Percentiles rank a stretch among this genome's conserved stretches.
These are phyloP conservation scores for Penicillium salamii DNA, from an alignment of 495 filamentous ascomycete species.

Conservation along the genomic window DNA sequence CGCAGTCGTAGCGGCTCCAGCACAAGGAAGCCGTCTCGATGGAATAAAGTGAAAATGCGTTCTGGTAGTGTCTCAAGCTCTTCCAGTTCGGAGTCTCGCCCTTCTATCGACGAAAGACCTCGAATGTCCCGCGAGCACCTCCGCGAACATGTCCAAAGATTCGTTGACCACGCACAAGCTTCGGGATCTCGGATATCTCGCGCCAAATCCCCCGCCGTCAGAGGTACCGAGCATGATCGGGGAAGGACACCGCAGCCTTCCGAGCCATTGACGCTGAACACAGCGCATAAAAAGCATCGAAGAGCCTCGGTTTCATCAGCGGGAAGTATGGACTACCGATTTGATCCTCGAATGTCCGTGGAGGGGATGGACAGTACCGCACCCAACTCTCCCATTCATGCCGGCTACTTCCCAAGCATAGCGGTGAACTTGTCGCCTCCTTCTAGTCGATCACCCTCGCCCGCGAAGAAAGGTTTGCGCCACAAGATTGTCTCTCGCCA, in stretches of 20 bases:
- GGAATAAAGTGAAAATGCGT: constrained; percentile 26
- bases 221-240: background rate
- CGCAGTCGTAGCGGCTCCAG: constrained; percentile 28
- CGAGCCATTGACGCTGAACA: constrained; percentile 7
- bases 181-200: constrained; percentile 8
- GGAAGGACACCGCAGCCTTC: constrained; percentile 6
- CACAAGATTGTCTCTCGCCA: constrained; percentile 43
- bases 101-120: constrained; percentile 15
- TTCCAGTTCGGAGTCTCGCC: constrained; percentile 22
- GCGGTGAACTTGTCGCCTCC: constrained; percentile 54
- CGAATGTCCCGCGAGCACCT: constrained; percentile 2
- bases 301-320: constrained; percentile 34
- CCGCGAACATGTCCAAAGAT: constrained; percentile 7
- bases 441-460: constrained; percentile 51
- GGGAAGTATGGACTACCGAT: constrained; percentile 35
- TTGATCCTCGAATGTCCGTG: constrained; percentile 39
- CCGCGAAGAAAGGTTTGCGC: constrained; percentile 43
- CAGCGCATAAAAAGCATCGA: constrained; percentile 13
- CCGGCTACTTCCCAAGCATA: constrained; percentile 54
- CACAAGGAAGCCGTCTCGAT: constrained; percentile 18
- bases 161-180: background rate
- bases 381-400: constrained; percentile 45
- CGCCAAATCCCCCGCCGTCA: constrained; percentile 10
- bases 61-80: constrained; percentile 31
- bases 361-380: constrained; percentile 48